phyloP scores from a whole-genome alignment of 2,329 filamentous ascomycete species.

The Domatiomyces globalis region DNA sequence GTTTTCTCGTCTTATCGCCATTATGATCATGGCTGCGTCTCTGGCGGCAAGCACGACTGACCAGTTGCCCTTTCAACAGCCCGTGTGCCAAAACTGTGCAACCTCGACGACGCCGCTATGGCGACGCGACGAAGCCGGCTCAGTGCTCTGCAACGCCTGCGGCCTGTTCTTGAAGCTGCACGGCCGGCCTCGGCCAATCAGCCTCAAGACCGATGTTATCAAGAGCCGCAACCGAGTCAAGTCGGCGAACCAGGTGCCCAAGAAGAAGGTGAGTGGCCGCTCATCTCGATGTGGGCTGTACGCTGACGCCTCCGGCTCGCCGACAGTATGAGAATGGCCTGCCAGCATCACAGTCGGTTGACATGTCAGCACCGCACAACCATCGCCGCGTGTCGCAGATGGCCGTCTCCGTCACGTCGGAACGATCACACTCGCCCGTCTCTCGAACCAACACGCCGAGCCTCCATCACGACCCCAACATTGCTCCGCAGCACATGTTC shows the following conservation, averaged over 20 bases:
- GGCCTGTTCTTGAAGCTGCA: conserved; percentile 95
- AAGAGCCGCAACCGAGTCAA: conserved; percentile 98
- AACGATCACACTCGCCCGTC: conserved; percentile 63
- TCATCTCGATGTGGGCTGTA: conserved; percentile 13
- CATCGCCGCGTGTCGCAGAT: conserved; percentile 57
- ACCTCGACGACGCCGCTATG: conserved; percentile 94
- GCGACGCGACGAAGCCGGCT: conserved; percentile 90
- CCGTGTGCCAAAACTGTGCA: conserved; percentile 88
- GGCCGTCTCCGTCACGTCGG: conserved; percentile 55
- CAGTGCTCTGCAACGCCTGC: conserved; percentile 96
- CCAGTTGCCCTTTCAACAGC: conserved; percentile 54
- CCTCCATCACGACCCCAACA: conserved; percentile 53
- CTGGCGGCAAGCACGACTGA: conserved; percentile 30
- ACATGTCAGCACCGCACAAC: conserved; percentile 44
- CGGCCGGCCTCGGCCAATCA: conserved; percentile 81
- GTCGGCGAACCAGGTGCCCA: conserved; percentile 62
- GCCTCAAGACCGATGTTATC: conserved; percentile 96
- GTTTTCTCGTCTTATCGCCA: background rate
- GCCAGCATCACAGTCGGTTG: conserved; percentile 37
- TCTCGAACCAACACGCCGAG: conserved; percentile 67
- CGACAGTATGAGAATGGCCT: conserved; percentile 45
- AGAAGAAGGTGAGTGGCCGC: conserved; percentile 58
- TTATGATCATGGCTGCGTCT: conserved; percentile 28
- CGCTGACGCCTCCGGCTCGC: conserved; percentile 2
- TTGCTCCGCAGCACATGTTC: conserved; percentile 65